Base-by-base conservation (phyloP, 495 filamentous ascomycete species). In the Neurospora africana region DNA sequence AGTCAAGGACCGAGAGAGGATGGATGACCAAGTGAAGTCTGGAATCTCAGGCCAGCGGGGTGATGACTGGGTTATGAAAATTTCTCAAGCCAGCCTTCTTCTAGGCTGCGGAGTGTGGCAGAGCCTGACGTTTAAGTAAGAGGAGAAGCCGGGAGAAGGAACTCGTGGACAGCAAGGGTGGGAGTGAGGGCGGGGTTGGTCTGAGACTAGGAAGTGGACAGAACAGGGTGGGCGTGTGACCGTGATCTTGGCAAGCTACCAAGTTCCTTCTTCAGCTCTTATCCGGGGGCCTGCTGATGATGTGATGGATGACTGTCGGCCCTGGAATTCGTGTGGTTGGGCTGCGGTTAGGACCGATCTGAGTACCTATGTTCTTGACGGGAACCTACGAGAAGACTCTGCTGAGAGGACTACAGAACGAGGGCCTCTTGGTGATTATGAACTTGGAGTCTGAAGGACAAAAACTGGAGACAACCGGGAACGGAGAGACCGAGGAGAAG, bases 171-270 rank as follows among this genome's bases (percentile, higher is more conserved):
- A 68, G 69, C 21, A 27, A 43, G 69, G 37, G 65, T 69, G 70
- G 70, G 65, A 71, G 36, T 65, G 58, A 68, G n/a, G 69, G 47
- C 35, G 68, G 35, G 70, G 61, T 69, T 61, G 33, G 70, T 72
- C n/a, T 69, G 36, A 39, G 69, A 71, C 36, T 40, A 47, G 61
- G 35, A 72, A 38, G 70, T 27, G 69, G 71, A 70, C 30, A 72
- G 69, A 71, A 71, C 23, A 58, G 69, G 65, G 23, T 40, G 53
- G 69, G 41, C 69, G 69, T n/a, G 53, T 65, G 53, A 65, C 53
- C 53, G 53, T 33, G 53, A 65, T 65, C 53, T 19, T 65, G 53
- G 53, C 53, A 65, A 65, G 53, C 53, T 65, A 65, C 53, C 53
- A 65, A 65, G 53, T 65, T 65, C 53, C 53, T 65, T 33, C 53